Percentiles rank a stretch among this genome's conserved stretches.
Evolutionary conservation across 345 rosid genomes (phyloP).

Genomic region (thale cress (Arabidopsis thaliana)): TAIR10.1 NC_003070.9:19841001-19841500

Average conservation of each 20-base stretch:
- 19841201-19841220: conserved; percentile 25
- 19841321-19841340: conserved; percentile 49
- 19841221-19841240: conserved; percentile 1
- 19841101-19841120: conserved; percentile 66
- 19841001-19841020: neutral
- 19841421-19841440: neutral
- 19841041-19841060: neutral
- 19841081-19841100: conserved; percentile 64
- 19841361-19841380: conserved; percentile 63
- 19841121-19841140: conserved; percentile 71
- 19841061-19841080: conserved; percentile 61
- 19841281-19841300: conserved; percentile 8
- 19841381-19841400: conserved; percentile 81
- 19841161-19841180: conserved; percentile 57
- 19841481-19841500: neutral
- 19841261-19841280: neutral
- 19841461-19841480: neutral
- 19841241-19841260: conserved; percentile 22
- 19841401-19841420: neutral
- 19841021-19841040: neutral
- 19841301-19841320: conserved; percentile 61
- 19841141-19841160: conserved; percentile 52
- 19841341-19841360: conserved; percentile 61
- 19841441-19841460: conserved; percentile 16
- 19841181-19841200: conserved; percentile 68